phyloP scores from a whole-genome alignment of 1,284 basidiomycete genomes.

The Hemileia vastatrix region DNA sequence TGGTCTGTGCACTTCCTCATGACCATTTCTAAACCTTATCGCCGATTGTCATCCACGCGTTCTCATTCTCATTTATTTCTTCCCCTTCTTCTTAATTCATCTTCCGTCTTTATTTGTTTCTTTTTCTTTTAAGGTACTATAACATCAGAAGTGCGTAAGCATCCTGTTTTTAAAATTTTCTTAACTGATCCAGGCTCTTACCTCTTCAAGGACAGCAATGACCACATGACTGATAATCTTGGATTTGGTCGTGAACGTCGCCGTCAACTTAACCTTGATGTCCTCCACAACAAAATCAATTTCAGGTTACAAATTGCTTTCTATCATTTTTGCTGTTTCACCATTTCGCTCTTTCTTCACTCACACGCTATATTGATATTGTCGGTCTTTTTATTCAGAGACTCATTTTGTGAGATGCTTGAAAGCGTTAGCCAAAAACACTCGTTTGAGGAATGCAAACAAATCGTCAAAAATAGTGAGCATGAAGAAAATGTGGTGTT shows the following conservation, averaged over 20 bases:
- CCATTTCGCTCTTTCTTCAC: background rate
- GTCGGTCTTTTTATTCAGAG: background rate
- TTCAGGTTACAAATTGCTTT: slow-evolving; percentile 62
- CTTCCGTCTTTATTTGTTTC: background rate
- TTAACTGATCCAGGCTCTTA: background rate
- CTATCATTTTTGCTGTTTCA: background rate
- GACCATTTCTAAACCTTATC: too few relatives aligned
- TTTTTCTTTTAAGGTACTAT: slow-evolving; percentile 7
- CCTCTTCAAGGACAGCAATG: slow-evolving; percentile 13
- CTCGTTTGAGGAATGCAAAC: slow-evolving; percentile 68
- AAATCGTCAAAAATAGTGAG: slow-evolving; percentile 56
- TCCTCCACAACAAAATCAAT: slow-evolving; percentile 56
- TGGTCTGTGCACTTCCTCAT: too few relatives aligned
- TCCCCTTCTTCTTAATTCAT: background rate
- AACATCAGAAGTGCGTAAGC: slow-evolving; percentile 6
- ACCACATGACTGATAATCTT: slow-evolving; percentile 42
- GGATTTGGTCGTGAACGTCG: slow-evolving; percentile 62
- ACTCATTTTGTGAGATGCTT: slow-evolving; percentile 24
- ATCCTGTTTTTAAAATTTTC: background rate
- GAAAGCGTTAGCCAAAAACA: slow-evolving; percentile 19
- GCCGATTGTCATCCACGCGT: background rate
- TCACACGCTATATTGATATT: background rate
- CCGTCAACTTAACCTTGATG: slow-evolving; percentile 60
- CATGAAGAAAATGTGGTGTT: background rate
- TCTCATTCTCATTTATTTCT: background rate